phyloP scores from a whole-genome alignment of 2,329 filamentous ascomycete genomes.

The Colletotrichum sp. region DNA sequence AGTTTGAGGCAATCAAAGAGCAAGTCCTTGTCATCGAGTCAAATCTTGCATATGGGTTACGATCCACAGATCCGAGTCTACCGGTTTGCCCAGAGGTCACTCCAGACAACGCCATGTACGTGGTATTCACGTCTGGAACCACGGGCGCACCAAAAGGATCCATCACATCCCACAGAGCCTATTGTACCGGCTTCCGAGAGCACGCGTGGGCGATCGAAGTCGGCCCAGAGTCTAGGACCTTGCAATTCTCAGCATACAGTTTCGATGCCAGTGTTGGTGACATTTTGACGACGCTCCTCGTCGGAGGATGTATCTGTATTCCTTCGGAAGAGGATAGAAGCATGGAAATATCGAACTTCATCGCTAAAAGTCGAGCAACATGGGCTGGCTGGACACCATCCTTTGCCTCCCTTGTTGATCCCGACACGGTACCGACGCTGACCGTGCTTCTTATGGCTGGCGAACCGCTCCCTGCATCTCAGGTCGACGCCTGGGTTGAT shows the following conservation, averaged over 20 bases:
- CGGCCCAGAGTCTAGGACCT: background rate
- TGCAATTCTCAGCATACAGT: slow-evolving; percentile 56
- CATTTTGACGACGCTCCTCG: slow-evolving; percentile 54
- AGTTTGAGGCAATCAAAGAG: background rate
- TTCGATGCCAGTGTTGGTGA: slow-evolving; percentile 59
- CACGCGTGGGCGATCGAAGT: background rate
- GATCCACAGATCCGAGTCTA: background rate
- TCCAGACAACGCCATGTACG: slow-evolving; percentile 26
- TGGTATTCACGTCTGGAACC: slow-evolving; percentile 59
- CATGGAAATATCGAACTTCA: slow-evolving; percentile 26
- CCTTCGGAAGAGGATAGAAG: background rate
- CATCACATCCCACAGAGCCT: slow-evolving; percentile 33
- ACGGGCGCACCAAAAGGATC: slow-evolving; percentile 57
- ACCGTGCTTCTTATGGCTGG: slow-evolving; percentile 20
- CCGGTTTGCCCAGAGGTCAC: background rate
- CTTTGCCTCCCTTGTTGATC: slow-evolving; percentile 11
- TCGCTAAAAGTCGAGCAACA: slow-evolving; percentile 13
- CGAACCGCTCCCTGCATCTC: slow-evolving; percentile 20
- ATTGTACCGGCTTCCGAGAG: background rate
- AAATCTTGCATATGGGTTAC: background rate
- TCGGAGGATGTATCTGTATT: slow-evolving; percentile 56
- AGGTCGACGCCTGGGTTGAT: slow-evolving; percentile 17
- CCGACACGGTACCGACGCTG: slow-evolving; percentile 16
- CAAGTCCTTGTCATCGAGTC: background rate
- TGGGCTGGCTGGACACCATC: slow-evolving; percentile 23